Conservation (phyloP, 2,329 filamentous ascomycete genomes). For the Pseudocercospora musae region DNA sequence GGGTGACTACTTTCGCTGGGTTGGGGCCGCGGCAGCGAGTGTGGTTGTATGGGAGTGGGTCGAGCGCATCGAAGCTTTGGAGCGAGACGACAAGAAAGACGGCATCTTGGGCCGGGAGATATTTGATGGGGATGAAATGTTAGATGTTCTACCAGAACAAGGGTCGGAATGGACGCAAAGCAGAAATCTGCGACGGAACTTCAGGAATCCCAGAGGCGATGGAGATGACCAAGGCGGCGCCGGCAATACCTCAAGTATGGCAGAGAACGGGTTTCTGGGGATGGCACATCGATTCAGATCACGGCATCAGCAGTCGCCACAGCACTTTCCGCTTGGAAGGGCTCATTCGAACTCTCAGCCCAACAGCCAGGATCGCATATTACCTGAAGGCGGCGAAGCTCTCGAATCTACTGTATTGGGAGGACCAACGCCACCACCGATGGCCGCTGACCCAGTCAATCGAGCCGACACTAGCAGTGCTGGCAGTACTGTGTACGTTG, state of each 20-base stretch:
- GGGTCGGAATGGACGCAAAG: slow-evolving; percentile 53
- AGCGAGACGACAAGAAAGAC: slow-evolving; percentile 90
- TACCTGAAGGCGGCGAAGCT: not conserved
- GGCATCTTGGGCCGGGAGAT: slow-evolving; percentile 87
- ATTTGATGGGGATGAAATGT: slow-evolving; percentile 91
- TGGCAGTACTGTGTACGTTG: slow-evolving; percentile 61
- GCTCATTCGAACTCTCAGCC: slow-evolving; percentile 29
- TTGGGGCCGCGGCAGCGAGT: slow-evolving; percentile 88
- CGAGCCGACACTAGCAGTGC: slow-evolving; percentile 60
- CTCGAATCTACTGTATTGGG: slow-evolving; percentile 7
- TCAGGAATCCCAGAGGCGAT: slow-evolving; percentile 32
- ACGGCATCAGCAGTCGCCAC: slow-evolving; percentile 22
- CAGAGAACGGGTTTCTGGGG: slow-evolving; percentile 28
- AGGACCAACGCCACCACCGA: slow-evolving; percentile 43
- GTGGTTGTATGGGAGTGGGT: slow-evolving; percentile 99
- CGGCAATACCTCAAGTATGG: slow-evolving; percentile 24
- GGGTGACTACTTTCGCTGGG: slow-evolving; percentile 95
- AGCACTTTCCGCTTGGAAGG: slow-evolving; percentile 34
- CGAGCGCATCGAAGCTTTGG: slow-evolving; percentile 85
- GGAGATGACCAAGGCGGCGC: slow-evolving; percentile 25
- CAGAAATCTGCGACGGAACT: slow-evolving; percentile 36
- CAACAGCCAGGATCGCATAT: slow-evolving; percentile 9
- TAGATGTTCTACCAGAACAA: slow-evolving; percentile 63
- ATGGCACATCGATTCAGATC: slow-evolving; percentile 30
- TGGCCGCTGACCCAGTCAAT: slow-evolving; percentile 55